Evolutionary conservation across 352 stramenopile genomes (phyloP).

Genomic region (Stephanocyclus meneghinianus): DNA sequence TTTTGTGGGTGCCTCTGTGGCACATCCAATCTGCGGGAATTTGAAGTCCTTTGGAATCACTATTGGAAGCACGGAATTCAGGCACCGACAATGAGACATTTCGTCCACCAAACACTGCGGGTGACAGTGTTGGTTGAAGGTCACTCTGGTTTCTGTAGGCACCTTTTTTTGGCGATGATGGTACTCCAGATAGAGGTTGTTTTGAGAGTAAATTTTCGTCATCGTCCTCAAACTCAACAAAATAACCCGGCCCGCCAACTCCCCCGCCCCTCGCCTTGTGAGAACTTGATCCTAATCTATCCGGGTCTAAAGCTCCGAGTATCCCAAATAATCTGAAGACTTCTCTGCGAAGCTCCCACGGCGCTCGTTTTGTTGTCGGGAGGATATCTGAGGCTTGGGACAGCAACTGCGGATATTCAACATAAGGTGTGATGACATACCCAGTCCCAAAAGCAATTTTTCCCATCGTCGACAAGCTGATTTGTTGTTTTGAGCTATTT

Average conservation of each 20-base stretch:
- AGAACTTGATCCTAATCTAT: slow-evolving; percentile 86
- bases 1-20: slow-evolving; percentile 49
- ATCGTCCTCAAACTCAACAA: slow-evolving; percentile 68
- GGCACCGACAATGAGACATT: slow-evolving; percentile 30
- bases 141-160: slow-evolving; percentile 13
- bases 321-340: slow-evolving; percentile 96
- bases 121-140: slow-evolving; percentile 26
- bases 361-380: slow-evolving; percentile 86
- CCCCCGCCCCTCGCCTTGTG: slow-evolving; percentile 68
- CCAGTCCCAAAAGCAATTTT: slow-evolving; percentile 91
- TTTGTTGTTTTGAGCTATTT: slow-evolving; percentile 92
- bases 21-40: neutral
- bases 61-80: slow-evolving; percentile 18
- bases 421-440: slow-evolving; percentile 92
- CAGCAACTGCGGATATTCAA: slow-evolving; percentile 92
- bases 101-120: slow-evolving; percentile 13
- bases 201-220: slow-evolving; percentile 4
- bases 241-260: slow-evolving; percentile 79
- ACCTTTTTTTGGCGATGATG: slow-evolving; percentile 28
- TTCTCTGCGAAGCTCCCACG: slow-evolving; percentile 91
- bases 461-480: slow-evolving; percentile 93
- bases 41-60: slow-evolving; percentile 25
- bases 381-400: slow-evolving; percentile 88
- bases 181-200: slow-evolving; percentile 7
- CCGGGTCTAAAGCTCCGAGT: slow-evolving; percentile 92